Percentiles rank a stretch among this genome's conserved stretches.
Conservation (phyloP, 2,329 filamentous ascomycete species). For the Colletotrichum sansevieriae region DNA sequence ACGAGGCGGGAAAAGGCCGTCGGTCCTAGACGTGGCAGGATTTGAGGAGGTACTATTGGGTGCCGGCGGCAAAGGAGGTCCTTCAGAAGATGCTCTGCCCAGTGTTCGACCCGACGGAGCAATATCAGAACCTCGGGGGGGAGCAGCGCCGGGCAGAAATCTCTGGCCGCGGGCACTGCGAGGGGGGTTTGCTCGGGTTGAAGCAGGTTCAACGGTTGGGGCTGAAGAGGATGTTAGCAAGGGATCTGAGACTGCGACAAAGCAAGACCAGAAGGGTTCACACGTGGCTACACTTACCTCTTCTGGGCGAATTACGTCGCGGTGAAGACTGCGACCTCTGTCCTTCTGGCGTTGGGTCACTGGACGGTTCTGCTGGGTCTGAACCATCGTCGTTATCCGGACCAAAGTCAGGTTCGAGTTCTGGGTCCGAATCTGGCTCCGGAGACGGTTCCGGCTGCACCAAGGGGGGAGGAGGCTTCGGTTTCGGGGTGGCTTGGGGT, state of each 20-base stretch:
- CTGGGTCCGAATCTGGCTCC: conserved; percentile 18
- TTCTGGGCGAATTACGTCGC: not conserved
- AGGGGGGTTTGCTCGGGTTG: conserved; percentile 4
- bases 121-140: conserved; percentile 23
- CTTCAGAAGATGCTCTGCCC: conserved; percentile 8
- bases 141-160: conserved; percentile 20
- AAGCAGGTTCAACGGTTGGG: conserved; percentile 9
- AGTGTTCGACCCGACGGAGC: not conserved
- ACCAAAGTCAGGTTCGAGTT: conserved; percentile 20
- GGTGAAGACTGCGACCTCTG: not conserved
- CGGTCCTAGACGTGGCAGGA: not conserved
- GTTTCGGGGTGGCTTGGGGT: not conserved
- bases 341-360: conserved; percentile 10
- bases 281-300: conserved; percentile 28
- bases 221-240: conserved; percentile 22
- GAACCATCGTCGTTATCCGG: not conserved
- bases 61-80: not conserved
- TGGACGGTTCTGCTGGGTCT: not conserved
- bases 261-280: not conserved
- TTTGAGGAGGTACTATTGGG: not conserved
- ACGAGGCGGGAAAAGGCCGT: not conserved
- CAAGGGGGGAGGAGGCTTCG: conserved; percentile 4
- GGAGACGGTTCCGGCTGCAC: not conserved
- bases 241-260: conserved; percentile 22
- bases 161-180: conserved; percentile 3